Base-by-base conservation (phyloP, 805 yeast genomes). In the Monosporozyma solicola region DNA sequence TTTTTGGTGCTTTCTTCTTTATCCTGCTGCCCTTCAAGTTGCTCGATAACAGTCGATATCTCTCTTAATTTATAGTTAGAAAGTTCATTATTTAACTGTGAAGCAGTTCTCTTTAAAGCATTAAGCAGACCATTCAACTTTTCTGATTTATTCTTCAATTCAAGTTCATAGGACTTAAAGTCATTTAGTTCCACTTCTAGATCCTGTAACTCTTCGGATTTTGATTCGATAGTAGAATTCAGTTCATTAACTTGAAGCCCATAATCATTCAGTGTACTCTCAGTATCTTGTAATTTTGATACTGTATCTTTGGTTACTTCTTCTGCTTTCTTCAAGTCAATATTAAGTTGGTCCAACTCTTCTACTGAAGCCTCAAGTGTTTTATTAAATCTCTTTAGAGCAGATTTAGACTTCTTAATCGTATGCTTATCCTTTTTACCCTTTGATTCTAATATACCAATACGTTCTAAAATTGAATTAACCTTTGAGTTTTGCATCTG, bases 401-500 rank as follows among this genome's bases (percentile, higher is more conserved):
- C 90, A 61, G 79, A 85, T 58, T 79, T 81, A 5, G 83, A 69
- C 66, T 87, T 88, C 50, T 81, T 77, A 41, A 78, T 65, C 33
- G 80, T 72, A 53, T 83, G 68, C 52, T 74, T 78, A 53, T 81
- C 87, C 32, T 77, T 78, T 5, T 83, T 74, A 13, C 82, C 74
- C 59, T 80, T 82, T 46, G 80, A 79, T 37, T 70, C 72, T 13
- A 82, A 66, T 20, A 84, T 78, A 51, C 83, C 87, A 31, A 86
- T 77, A 61, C 80, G 79, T 59, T 85, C 87, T 45, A 74, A 73
- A 35, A 85, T 73, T 1, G 95, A 85, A 60, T 83, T 90, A 8
- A 94, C 96, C 62, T 82, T 85, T 1, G 95, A 80, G 55, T 82
- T 85, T 61, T 90, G 97, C 55, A 86, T 67, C 53, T 87, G 81